Evolutionary conservation across 768 basidiomycete genomes (phyloP).

Genomic region (Lactifluus volemus): DNA sequence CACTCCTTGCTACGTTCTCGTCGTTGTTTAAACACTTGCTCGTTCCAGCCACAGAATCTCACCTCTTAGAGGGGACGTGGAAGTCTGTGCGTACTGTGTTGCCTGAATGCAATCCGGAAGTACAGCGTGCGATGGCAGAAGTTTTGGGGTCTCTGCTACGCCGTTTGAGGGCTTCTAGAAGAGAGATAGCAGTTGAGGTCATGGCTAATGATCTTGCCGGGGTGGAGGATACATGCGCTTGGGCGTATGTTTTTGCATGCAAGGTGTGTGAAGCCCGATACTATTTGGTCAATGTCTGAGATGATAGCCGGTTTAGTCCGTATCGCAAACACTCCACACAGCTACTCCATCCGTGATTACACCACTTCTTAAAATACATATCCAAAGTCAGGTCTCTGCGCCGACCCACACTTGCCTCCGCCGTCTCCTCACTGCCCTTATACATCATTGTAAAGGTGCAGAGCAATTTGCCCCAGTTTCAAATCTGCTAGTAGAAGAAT

Average conservation of each 20-base stretch:
- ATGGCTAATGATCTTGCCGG: slow-evolving; percentile 43
- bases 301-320: slow-evolving; percentile 41
- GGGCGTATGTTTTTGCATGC: slow-evolving; percentile 71
- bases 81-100: slow-evolving; percentile 38
- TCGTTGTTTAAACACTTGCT: slow-evolving; percentile 65
- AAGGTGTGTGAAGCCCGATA: slow-evolving; percentile 40
- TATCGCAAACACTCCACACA: slow-evolving; percentile 76
- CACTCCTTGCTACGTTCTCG: slow-evolving; percentile 60
- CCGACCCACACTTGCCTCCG: slow-evolving; percentile 50
- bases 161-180: slow-evolving; percentile 51
- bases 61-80: slow-evolving; percentile 58
- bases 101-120: slow-evolving; percentile 55
- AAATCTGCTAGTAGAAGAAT: slow-evolving; percentile 41
- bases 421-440: slow-evolving; percentile 66
- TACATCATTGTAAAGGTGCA: slow-evolving; percentile 71
- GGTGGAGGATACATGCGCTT: slow-evolving; percentile 58
- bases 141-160: slow-evolving; percentile 79
- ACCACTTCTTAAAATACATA: slow-evolving; percentile 48
- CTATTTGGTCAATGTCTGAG: not conserved
- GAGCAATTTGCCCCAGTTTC: slow-evolving; percentile 53
- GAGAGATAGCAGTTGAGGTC: slow-evolving; percentile 47
- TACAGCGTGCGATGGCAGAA: slow-evolving; percentile 73
- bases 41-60: slow-evolving; percentile 47
- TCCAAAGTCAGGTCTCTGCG: slow-evolving; percentile 34
- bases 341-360: slow-evolving; percentile 53